Conservation (phyloP, 352 stramenopile genomes). For the Aphanomyces cochlioides region DNA sequence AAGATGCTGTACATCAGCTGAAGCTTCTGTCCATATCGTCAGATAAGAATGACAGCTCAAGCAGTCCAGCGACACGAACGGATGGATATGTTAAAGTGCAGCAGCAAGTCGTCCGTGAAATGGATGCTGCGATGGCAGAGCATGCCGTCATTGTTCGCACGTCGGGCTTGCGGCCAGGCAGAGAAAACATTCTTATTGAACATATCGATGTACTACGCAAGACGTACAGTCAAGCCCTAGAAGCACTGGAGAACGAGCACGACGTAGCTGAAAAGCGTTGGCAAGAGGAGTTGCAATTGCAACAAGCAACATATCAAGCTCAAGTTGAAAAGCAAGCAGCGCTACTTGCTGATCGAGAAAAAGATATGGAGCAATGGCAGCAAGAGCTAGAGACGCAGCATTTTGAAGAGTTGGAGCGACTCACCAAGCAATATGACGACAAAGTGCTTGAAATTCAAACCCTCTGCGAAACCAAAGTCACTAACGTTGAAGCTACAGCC, state of each 20-base stretch:
- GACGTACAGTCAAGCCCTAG: not conserved
- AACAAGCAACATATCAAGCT: not conserved
- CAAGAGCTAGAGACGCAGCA: slow-evolving; percentile 17
- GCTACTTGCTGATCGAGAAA: slow-evolving; percentile 1
- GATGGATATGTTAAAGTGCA: not conserved
- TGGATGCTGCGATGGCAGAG: slow-evolving; percentile 15
- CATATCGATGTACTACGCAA: slow-evolving; percentile 17
- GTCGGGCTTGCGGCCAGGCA: slow-evolving; percentile 20
- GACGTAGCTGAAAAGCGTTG: not conserved
- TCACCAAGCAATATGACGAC: slow-evolving; percentile 22
- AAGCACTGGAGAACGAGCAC: not conserved
- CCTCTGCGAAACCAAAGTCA: slow-evolving; percentile 11
- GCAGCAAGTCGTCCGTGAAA: not conserved
- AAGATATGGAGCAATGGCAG: slow-evolving; percentile 6
- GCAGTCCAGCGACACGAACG: not conserved
- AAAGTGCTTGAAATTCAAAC: slow-evolving; percentile 29
- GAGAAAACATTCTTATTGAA: slow-evolving; percentile 28
- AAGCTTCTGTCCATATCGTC: slow-evolving; percentile 2
- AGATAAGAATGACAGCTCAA: not conserved
- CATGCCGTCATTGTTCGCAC: slow-evolving; percentile 20
- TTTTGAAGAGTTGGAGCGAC: slow-evolving; percentile 28
- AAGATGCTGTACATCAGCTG: slow-evolving; percentile 11
- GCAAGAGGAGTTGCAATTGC: not conserved
- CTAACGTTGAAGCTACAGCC: not conserved
- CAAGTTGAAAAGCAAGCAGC: not conserved